Conservation (phyloP, 805 yeast species). For the Kodamaea kaohsiungensis region DNA sequence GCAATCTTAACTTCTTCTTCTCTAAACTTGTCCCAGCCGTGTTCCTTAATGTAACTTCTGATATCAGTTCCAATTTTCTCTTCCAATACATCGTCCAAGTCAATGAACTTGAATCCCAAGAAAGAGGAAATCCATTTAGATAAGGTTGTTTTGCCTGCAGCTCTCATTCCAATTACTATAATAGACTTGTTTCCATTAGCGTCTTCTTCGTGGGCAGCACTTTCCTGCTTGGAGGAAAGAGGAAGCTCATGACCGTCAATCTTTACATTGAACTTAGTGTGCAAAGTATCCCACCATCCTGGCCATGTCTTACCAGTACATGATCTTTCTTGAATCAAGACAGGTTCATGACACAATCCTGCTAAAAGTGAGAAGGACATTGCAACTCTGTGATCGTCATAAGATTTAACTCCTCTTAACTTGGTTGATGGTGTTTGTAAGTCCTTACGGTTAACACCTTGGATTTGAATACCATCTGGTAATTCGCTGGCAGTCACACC, state of each 20-base stretch:
- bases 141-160: constrained; percentile 91
- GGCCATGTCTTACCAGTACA: constrained; percentile 99
- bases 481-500: constrained; percentile 85
- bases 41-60: constrained; percentile 55
- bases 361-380: constrained; percentile 94
- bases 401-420: constrained; percentile 63
- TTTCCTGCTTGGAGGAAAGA: constrained; percentile 10
- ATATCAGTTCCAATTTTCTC: constrained; percentile 51
- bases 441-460: constrained; percentile 57
- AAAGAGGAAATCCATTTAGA: constrained; percentile 75
- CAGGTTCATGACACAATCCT: constrained; percentile 64
- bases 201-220: constrained; percentile 4
- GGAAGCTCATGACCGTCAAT: constrained; percentile 72
- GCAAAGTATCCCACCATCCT: constrained; percentile 98
- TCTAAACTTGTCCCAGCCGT: constrained; percentile 92
- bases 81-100: constrained; percentile 76
- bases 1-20: constrained; percentile 60
- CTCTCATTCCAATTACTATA: constrained; percentile 94
- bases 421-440: constrained; percentile 54
- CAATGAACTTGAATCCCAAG: constrained; percentile 69
- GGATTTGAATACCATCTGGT: constrained; percentile 89
- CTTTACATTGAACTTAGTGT: constrained; percentile 59
- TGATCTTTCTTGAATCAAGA: constrained; percentile 77
- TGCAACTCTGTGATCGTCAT: constrained; percentile 97
- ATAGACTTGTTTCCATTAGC: constrained; percentile 55